Base-by-base conservation (phyloP, 1,139 yeast species). In the Hemisphaericaspora subhashii region DNA sequence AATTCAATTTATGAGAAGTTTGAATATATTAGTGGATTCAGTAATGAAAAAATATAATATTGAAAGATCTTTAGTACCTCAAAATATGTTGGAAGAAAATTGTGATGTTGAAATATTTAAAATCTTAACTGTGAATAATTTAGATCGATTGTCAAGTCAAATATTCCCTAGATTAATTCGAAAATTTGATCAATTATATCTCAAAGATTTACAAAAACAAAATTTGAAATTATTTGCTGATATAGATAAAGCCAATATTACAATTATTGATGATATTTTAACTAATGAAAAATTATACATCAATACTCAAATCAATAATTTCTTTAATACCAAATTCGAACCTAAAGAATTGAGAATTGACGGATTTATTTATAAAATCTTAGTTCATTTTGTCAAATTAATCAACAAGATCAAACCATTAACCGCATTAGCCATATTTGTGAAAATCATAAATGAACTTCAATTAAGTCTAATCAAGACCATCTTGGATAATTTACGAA, bases 1-100 rank as follows among this genome's bases (percentile, higher is more conserved):
- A 49, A 70, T 72, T 36, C 77, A 72, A 47, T 72, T 72, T 46
- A 68, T 72, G 71, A 55, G 77, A 53, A 66, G 73, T 49, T 58
- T 72, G 50, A 68, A 67, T 36, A 66, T 69, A 18, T 47, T 71
- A 5, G 58, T 69, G 31, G 77, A 72, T 40, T 68, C 76, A 2
- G 58, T 70, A 16, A 67, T 72, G 68, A 72, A 72, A 45, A 62
- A 58, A 44, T 72, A 68, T 44, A 61, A 60, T 26, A 53, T 66
- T 10, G 76, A 72, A 43, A 54, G 67, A 39, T 25, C 41, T 3
- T 18, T 22, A 13, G 40, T 46, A 29, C 42, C 46, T 25, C 46
- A 47, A 29, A 38, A 38, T 18, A 35, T 41, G 13, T 47, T 49
- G 13, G 51, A 50, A 17, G 47, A 47, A 4, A 43, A 44, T 10